Conservation (phyloP, 805 yeast species). For the Lipomyces japonicus region DNA sequence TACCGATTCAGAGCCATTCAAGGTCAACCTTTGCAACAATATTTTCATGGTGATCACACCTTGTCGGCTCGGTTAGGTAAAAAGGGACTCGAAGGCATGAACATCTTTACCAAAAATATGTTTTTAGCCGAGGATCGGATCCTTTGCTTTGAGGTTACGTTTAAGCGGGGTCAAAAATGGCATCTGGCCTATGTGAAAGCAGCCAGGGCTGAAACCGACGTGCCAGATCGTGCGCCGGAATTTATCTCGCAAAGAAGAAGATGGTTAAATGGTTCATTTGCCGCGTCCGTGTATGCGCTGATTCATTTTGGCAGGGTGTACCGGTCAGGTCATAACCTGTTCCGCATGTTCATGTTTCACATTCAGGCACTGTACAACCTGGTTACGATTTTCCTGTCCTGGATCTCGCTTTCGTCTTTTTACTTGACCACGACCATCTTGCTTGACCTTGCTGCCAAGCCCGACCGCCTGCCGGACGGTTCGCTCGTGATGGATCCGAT, state of each 20-base stretch:
- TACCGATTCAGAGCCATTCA: conserved; percentile 57
- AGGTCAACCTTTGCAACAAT: conserved; percentile 63
- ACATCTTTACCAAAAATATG: conserved; percentile 65
- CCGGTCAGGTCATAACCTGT: conserved; percentile 50
- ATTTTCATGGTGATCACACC: conserved; percentile 63
- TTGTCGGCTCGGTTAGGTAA: conserved; percentile 46
- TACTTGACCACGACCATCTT: conserved; percentile 61
- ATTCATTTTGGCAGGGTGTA: conserved; percentile 55
- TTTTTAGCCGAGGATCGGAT: conserved; percentile 68
- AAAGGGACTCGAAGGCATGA: conserved; percentile 55
- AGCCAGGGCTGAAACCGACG: conserved; percentile 66
- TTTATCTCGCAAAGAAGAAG: conserved; percentile 62
- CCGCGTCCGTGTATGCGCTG: conserved; percentile 57
- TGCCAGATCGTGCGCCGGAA: conserved; percentile 59
- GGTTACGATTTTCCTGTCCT: conserved; percentile 51
- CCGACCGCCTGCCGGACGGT: conserved; percentile 41
- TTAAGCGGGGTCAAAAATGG: conserved; percentile 57
- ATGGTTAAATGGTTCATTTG: conserved; percentile 68
- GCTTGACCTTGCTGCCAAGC: conserved; percentile 46
- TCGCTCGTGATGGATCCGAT: conserved; percentile 37
- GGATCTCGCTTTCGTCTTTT: conserved; percentile 64
- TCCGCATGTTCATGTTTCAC: conserved; percentile 51
- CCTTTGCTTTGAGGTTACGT: conserved; percentile 60
- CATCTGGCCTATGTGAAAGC: conserved; percentile 58
- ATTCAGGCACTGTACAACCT: conserved; percentile 56